Conservation (phyloP, 2,329 filamentous ascomycete genomes). For the Arthrobotrys musiformis region DNA sequence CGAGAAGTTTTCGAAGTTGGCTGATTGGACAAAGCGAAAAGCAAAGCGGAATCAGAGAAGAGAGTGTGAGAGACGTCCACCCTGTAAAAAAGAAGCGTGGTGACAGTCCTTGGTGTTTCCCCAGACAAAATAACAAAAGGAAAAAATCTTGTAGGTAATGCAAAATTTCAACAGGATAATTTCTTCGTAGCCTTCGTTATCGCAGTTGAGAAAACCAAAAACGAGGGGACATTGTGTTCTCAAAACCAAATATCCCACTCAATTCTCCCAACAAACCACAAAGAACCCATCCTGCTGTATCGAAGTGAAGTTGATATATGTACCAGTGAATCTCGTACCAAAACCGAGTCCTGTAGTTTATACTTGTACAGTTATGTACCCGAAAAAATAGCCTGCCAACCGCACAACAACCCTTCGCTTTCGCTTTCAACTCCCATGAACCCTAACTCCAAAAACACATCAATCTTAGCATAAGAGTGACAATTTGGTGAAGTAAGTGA, state of each 20-base stretch:
- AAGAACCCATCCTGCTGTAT: constrained; percentile 8
- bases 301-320: constrained; percentile 50
- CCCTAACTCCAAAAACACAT: constrained; percentile 48
- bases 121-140: constrained; percentile 14
- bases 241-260: constrained; percentile 23
- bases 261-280: background rate
- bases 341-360: constrained; percentile 19
- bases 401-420: constrained; percentile 4
- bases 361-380: constrained; percentile 40
- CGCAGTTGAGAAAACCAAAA: background rate
- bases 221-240: constrained; percentile 25
- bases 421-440: constrained; percentile 13
- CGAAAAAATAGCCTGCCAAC: constrained; percentile 7
- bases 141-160: constrained; percentile 41
- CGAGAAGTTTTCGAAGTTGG: background rate
- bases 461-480: constrained; percentile 21
- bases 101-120: constrained; percentile 29
- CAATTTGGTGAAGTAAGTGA: background rate
- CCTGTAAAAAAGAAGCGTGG: background rate
- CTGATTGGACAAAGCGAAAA: constrained; percentile 26
- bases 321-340: constrained; percentile 30
- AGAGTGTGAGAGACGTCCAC: constrained; percentile 12
- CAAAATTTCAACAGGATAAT: constrained; percentile 27
- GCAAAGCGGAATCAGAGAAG: constrained; percentile 6
- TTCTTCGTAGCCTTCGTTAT: background rate